Evolutionary conservation across 2,329 filamentous ascomycete genomes (phyloP), one percentile per base, ranked within the genome.

Genomic region (Didymella glomerata): DNA sequence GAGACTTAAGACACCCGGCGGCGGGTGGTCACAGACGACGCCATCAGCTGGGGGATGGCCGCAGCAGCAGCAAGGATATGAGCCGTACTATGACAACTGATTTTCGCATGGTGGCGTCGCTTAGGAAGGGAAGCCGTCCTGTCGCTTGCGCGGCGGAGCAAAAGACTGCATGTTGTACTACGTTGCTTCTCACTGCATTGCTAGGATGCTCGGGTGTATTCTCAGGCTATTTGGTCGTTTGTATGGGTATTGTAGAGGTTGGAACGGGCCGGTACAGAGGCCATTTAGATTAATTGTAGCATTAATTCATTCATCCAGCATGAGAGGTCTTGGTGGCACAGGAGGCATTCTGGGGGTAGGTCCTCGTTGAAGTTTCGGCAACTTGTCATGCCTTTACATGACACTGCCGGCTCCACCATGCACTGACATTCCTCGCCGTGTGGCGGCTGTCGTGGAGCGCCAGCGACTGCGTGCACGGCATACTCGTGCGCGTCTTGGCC

Each of bases 41-140:
- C 74, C 74, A 47, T 74, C 73, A 70, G 69, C 69, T 57, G 72
- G 71, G 47, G 69, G 70, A 48, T 74, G 72, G 57, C 71, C 74
- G 49, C 58, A 61, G 49, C 58, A 61, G 20, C 38, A 77, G 68
- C 72, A 76, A 60, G 75, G 73, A 59, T 77, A 76, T 58, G 76
- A 79, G 38, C 61, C 63, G 62, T 78, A 78, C 66, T 75, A 78
- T 73, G 74, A 78, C 65, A 69, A 76, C 66, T 76, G 68, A 72
- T 68, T 51, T 68, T 64, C 60, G 64, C 65, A 67, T 61, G 57
- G 69, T 70, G 68, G 71, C 69, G 69, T 71, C 52, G 66, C 61
- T 63, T 70, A 58, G 67, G 60, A 68, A 62, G 63, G 57, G 59
- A 61, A 64, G 57, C 56, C 51, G 66, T 47, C 48, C 60, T 48